phyloP scores from a whole-genome alignment of 176 grass and related monocot genomes.

The Zizania latifolia region DNA sequence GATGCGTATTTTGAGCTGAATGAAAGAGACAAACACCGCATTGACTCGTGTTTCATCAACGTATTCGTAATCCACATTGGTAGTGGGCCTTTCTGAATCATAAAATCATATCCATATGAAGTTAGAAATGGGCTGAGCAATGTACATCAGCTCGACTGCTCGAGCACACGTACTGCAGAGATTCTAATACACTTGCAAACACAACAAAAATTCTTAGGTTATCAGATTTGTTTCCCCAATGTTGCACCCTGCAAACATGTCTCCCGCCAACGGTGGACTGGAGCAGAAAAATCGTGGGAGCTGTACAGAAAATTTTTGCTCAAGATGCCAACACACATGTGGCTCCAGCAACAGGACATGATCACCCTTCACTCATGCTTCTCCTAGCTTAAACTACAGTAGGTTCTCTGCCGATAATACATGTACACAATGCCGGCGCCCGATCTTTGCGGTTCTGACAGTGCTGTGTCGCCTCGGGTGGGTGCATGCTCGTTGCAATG shows the following conservation, averaged over 20 bases:
- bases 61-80: too few relatives aligned
- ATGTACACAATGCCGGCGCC: slow-evolving; percentile 13
- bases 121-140: too few relatives aligned
- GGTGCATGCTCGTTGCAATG: neutral
- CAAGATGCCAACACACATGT: neutral
- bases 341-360: slow-evolving; percentile 5
- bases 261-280: neutral
- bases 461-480: neutral
- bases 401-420: slow-evolving; percentile 23
- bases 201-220: slow-evolving; percentile 8
- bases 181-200: neutral
- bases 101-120: too few relatives aligned
- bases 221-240: neutral
- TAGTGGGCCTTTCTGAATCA: too few relatives aligned
- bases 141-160: too few relatives aligned
- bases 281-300: slow-evolving; percentile 22
- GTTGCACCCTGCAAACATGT: neutral
- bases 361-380: slow-evolving; percentile 1
- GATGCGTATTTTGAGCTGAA: too few relatives aligned
- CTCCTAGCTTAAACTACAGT: slow-evolving; percentile 23
- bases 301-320: slow-evolving; percentile 34
- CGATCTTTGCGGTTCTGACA: neutral
- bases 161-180: too few relatives aligned
- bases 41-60: too few relatives aligned
- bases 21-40: too few relatives aligned